Evolutionary conservation across 2,329 filamentous ascomycete species (phyloP), one percentile per base, ranked within the genome.

Genomic region (Didymosphaeria variabile): DNA sequence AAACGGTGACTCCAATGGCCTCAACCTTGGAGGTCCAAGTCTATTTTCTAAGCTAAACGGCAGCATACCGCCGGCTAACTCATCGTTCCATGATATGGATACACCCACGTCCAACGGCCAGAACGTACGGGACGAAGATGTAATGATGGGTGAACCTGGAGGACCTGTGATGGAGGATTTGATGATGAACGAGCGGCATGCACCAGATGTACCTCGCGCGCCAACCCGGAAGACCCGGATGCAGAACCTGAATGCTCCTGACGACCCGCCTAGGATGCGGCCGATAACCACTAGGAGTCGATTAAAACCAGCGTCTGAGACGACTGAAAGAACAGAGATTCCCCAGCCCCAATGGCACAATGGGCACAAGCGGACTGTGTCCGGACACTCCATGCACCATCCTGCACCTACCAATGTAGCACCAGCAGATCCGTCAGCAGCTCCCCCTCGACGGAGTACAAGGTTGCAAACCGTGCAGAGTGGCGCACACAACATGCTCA

Each of bases 351-450:
- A 56, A 17, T 58, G 50, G 57, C 71, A 79, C 63, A 77, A 78
- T 36, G 91, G 94, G 62, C 88, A 93, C 76, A 98, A 97, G 80
- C 88, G 94, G 68, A 97, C 93, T 1, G 87, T 97, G n/a, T 97
- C 94, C 44, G 94, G 94, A 4, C 92, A 97, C 68, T 81, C 83
- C 6, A 72, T 78, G n/a, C 77, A 79, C 46, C 66, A 73, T 5
- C 68, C 65, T 19, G 34, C 58, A 15, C 64, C 77, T 31, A 64
- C 69, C 53, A 61, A 74, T 58, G 40, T 59, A 56, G 65, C 69
- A 40, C 38, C 66, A 4, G 57, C 67, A n/a, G 79, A 81, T 58
- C 75, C 76, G n/a, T 77, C 80, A n/a, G 77, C 80, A 23, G 79
- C 79, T 32, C 79, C 77, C 13, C 76, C 79, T 34, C 71, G 82